These are phyloP conservation scores for Beauveria sp. DNA, from an alignment of 2,329 filamentous ascomycete species.

Conservation along the genomic window DNA sequence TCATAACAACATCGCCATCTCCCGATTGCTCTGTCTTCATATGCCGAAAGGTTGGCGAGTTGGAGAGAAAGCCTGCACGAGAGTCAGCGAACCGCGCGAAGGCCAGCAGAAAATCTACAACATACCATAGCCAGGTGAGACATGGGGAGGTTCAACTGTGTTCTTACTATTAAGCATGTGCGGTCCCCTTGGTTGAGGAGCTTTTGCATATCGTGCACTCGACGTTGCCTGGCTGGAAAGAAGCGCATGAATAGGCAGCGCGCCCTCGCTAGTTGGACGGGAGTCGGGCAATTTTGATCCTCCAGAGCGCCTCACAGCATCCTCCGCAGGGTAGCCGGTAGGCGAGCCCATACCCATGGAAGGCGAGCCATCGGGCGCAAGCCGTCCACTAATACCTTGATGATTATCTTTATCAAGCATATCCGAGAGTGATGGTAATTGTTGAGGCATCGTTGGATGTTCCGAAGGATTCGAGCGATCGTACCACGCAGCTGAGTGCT, in stretches of 20 bases:
- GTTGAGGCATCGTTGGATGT: constrained; percentile 20
- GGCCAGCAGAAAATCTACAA: constrained; percentile 14
- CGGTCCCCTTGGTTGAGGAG: constrained; percentile 1
- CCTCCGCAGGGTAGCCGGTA: neutral
- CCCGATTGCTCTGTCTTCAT: constrained; percentile 23
- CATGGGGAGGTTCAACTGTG: neutral
- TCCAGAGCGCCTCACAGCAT: neutral
- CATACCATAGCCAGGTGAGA: constrained; percentile 27
- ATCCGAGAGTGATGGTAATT: constrained; percentile 40
- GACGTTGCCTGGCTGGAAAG: constrained; percentile 31
- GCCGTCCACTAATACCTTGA: neutral
- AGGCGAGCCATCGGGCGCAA: neutral
- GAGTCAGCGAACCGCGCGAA: constrained; percentile 21
- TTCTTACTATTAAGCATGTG: constrained; percentile 18
- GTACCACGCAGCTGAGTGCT: constrained; percentile 22
- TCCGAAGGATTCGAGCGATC: constrained; percentile 17
- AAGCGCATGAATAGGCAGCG: constrained; percentile 47
- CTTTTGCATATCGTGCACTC: constrained; percentile 10
- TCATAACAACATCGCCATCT: constrained; percentile 27
- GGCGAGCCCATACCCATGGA: neutral
- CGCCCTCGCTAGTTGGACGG: constrained; percentile 41
- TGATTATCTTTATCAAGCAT: constrained; percentile 33
- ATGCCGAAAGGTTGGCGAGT: constrained; percentile 24
- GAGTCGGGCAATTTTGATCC: constrained; percentile 16
- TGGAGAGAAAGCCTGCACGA: constrained; percentile 25